Conservation (phyloP, 2,329 filamentous ascomycete genomes). For the Colletotrichum shisoi region DNA sequence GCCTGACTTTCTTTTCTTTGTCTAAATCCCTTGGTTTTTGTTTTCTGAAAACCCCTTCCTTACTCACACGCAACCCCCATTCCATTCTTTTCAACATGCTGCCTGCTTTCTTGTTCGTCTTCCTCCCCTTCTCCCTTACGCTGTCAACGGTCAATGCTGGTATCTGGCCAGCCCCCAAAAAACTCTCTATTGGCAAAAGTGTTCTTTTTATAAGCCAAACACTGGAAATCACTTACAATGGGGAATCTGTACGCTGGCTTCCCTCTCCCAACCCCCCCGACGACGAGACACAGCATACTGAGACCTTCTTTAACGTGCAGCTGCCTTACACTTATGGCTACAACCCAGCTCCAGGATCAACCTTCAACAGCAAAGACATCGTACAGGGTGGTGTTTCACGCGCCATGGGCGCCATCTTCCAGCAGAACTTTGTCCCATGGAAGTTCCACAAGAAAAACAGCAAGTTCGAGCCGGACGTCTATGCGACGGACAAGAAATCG, state of each 20-base stretch:
- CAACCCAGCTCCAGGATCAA: conserved; percentile 49
- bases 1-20: neutral
- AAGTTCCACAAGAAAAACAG: conserved; percentile 73
- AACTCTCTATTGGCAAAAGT: conserved; percentile 60
- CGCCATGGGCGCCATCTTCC: conserved; percentile 69
- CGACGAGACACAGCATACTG: conserved; percentile 44
- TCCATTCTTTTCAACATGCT: conserved; percentile 42
- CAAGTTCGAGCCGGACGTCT: conserved; percentile 68
- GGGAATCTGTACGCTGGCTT: conserved; percentile 61
- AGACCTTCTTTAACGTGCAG: conserved; percentile 52
- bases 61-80: neutral
- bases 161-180: conserved; percentile 65
- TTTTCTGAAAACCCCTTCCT: too few species aligned
- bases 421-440: conserved; percentile 77
- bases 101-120: conserved; percentile 48
- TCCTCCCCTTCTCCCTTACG: conserved; percentile 51
- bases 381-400: conserved; percentile 66
- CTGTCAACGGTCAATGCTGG: conserved; percentile 53
- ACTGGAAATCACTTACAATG: conserved; percentile 66
- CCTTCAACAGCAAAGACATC: conserved; percentile 60
- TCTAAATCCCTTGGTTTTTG: neutral
- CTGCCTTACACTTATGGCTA: conserved; percentile 59
- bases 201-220: conserved; percentile 62
- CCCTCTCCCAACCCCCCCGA: conserved; percentile 43
- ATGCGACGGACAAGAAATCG: conserved; percentile 52